Base-by-base conservation (phyloP, 2,329 filamentous ascomycete species). In the Teratosphaeria viscida region DNA sequence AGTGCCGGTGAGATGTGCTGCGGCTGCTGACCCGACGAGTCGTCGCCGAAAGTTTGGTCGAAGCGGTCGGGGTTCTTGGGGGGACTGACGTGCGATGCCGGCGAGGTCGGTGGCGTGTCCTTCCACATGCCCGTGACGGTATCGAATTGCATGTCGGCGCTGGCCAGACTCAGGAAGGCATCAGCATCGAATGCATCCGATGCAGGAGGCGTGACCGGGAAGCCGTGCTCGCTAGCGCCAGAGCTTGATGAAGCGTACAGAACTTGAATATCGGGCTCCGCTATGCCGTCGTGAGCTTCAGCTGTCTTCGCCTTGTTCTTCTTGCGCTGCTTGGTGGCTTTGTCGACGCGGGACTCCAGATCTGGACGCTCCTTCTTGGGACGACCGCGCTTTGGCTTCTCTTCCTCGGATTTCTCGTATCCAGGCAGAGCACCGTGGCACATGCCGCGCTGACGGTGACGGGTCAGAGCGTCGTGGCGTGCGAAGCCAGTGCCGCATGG, bases 371-470 rank as follows among this genome's bases (percentile, higher is more conserved):
- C 77, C 74, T 86, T 87, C 75, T 82, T 82, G 23, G 84, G 84
- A 52, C 84, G 77, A 55, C 85, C 85, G 61, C 87, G 84, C 74
- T 88, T 88, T 37, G 82, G 81, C 72, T 86, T 85, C 70, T 84
- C 83, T 32, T 86, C 81, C 56, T 85, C 81, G 12, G 64, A 54
- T 64, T 72, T 72, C 63, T 73, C 70, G 55, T 67, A 74, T 47
- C 92, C 92, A 64, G 95, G 90, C 68, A 97, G 95, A 5, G 91
- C 92, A 59, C 94, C 94, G 59, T 94, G 87, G 74, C 94, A 99
- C 89, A 96, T 96, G 58, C 92, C 94, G 49, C 94, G 86, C 74
- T 97, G 94, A 58, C 92, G 85, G 73, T 99, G 94, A 59, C 94
- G 85, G 26, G 94, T 97, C 57, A 99, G 82, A 16, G 94, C 94